These are phyloP conservation scores for Colletotrichum plurivorum DNA, from an alignment of 2,329 filamentous ascomycete species.

Conservation along the genomic window DNA sequence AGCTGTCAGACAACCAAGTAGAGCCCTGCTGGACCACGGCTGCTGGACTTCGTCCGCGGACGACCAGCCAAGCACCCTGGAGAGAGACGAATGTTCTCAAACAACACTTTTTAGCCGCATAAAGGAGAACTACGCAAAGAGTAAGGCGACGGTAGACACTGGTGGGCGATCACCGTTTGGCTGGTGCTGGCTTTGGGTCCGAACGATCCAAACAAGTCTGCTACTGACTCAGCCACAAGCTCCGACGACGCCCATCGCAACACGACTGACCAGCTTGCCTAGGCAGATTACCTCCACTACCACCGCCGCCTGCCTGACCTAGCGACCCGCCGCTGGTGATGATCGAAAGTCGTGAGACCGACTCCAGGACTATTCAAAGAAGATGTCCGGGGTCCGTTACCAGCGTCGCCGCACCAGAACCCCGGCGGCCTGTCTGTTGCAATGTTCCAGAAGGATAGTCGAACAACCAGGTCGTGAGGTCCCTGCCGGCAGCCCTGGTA, in stretches of 20 bases:
- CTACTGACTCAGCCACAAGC: conserved; percentile 38
- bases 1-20: conserved; percentile 19
- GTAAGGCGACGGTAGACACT: conserved; percentile 1
- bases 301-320: conserved; percentile 23
- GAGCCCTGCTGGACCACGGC: conserved; percentile 19
- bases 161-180: conserved; percentile 30
- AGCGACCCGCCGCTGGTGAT: conserved; percentile 18
- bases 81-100: conserved; percentile 5
- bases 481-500: conserved; percentile 25
- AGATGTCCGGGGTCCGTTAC: conserved; percentile 28
- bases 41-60: conserved; percentile 20
- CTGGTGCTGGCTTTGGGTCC: conserved; percentile 7
- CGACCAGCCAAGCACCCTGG: conserved; percentile 28
- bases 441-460: conserved; percentile 39
- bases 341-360: conserved; percentile 27
- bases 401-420: conserved; percentile 24
- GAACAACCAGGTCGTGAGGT: conserved; percentile 23
- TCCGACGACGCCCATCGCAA: conserved; percentile 17
- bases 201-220: conserved; percentile 20
- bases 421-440: conserved; percentile 9
- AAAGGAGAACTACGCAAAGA: conserved; percentile 24
- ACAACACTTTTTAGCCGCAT: conserved; percentile 17
- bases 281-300: conserved; percentile 4
- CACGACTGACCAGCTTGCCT: conserved; percentile 11
- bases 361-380: conserved; percentile 28